Evolutionary conservation across 2,329 filamentous ascomycete species (phyloP), one percentile per base, ranked within the genome.

Genomic region (Pseudophaeomoniella oleicola): DNA sequence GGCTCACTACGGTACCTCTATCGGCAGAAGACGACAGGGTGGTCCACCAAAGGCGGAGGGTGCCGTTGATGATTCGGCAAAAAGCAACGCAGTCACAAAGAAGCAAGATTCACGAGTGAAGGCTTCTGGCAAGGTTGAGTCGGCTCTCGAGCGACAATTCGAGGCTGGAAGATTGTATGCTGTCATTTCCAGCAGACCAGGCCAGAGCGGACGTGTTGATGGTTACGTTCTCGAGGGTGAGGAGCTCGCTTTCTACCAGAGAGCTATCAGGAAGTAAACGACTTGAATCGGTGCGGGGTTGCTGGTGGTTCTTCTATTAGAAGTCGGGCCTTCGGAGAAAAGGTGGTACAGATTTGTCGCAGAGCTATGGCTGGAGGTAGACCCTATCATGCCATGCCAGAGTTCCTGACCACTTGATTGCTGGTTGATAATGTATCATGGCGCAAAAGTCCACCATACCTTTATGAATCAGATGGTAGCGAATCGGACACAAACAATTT

Each of bases 171-270:
- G 92, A 69, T 71, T 98, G 54, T 94, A 80, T 69, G 90, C 90
- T 56, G 82, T 94, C 53, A 71, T 98, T 57, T 75, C 88, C 55
- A 90, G 81, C 64, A 78, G 90, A 59, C 90, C 90, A 51, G 90
- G 90, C 56, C 90, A 98, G 81, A 90, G 83, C 63, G 90, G 90
- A 58, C 86, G 90, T 69, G 78, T 75, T 57, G 90, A 98, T 64
- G 90, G 90, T 51, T 98, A 98, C 75, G 80, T 98, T 65, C 75
- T 98, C 51, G 90, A 98, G 80, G 90, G 90, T 58, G 90, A 98
- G 68, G 90, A 98, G 79, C 77, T 98, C 59, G 86, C 87, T 66
- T 98, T 98, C 83, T 98, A 98, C 85, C 87, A 94, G 81, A 83
- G 83, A 72, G 87, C 87, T 71, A 85, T 96, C 67, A 83, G 90